Evolutionary conservation across 805 yeast species (phyloP).

Genomic region (Candida suzukii): DNA sequence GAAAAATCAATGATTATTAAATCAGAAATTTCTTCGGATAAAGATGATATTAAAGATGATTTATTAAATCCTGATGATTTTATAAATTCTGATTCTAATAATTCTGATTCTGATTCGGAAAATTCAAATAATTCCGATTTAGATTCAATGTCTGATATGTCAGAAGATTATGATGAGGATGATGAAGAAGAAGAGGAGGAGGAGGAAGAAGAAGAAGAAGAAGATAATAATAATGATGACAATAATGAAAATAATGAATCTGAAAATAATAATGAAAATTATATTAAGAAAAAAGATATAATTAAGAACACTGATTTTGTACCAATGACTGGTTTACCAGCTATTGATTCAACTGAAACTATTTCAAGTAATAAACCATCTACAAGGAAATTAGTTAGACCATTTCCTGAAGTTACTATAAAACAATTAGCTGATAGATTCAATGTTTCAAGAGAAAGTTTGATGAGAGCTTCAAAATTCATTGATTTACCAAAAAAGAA

Average conservation of each 20-base stretch:
- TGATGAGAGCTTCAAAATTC: background rate
- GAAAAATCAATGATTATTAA: too few species aligned
- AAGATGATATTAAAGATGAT: background rate
- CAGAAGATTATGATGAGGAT: constrained; percentile 4
- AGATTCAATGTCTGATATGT: constrained; percentile 12
- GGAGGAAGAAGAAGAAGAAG: background rate
- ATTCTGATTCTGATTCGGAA: constrained; percentile 7
- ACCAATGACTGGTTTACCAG: constrained; percentile 19
- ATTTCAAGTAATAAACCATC: constrained; percentile 8
- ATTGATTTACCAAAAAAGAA: background rate
- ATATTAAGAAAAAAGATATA: background rate
- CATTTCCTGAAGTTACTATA: constrained; percentile 23
- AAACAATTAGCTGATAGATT: constrained; percentile 20
- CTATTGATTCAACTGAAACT: constrained; percentile 13
- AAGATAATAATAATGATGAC: background rate
- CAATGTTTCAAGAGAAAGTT: constrained; percentile 15
- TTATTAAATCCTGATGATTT: background rate
- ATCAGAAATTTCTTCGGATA: too few species aligned
- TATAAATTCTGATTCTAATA: constrained; percentile 1
- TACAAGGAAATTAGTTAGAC: constrained; percentile 15
- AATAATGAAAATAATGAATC: background rate
- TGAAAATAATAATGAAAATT: background rate
- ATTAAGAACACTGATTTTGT: constrained; percentile 6
- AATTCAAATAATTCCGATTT: constrained; percentile 11
- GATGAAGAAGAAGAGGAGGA: background rate